Evolutionary conservation across 2,329 filamentous ascomycete genomes (phyloP).

Genomic region (Neocatenulostroma microsporum): DNA sequence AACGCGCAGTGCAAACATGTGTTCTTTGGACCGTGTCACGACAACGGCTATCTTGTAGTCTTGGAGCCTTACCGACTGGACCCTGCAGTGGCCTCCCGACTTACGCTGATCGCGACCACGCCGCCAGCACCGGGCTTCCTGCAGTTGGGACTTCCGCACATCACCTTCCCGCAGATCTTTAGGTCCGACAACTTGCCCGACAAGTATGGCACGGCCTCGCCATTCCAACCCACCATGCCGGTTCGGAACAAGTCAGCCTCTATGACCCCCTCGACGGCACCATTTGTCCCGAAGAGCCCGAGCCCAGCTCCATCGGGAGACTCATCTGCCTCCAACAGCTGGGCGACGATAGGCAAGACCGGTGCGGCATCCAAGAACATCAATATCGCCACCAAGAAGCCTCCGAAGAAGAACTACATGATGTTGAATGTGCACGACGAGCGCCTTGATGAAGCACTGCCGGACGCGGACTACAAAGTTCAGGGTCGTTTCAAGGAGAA

Average conservation of each 20-base stretch:
- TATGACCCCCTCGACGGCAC: background rate
- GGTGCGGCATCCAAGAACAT: slow-evolving; percentile 29
- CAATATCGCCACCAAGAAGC: slow-evolving; percentile 31
- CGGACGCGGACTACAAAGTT: slow-evolving; percentile 22
- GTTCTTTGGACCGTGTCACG: slow-evolving; percentile 42
- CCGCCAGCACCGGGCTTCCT: slow-evolving; percentile 36
- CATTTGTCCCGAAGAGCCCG: slow-evolving; percentile 7
- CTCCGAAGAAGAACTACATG: slow-evolving; percentile 28
- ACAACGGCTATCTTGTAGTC: slow-evolving; percentile 39
- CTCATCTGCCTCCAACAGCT: slow-evolving; percentile 19
- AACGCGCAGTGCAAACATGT: slow-evolving; percentile 42
- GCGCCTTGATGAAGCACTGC: slow-evolving; percentile 35
- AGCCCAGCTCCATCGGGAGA: slow-evolving; percentile 18
- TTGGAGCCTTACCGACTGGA: slow-evolving; percentile 41
- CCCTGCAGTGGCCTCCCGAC: slow-evolving; percentile 28
- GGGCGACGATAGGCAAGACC: slow-evolving; percentile 38
- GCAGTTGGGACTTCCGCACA: slow-evolving; percentile 34
- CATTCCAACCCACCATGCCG: background rate
- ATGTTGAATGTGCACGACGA: slow-evolving; percentile 37
- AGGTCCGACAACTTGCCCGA: slow-evolving; percentile 34
- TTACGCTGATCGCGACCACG: slow-evolving; percentile 41
- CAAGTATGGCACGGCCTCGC: slow-evolving; percentile 7
- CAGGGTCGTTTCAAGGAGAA: slow-evolving; percentile 23
- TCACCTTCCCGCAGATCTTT: slow-evolving; percentile 37
- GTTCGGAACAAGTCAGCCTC: background rate